A percentile compares a stretch with the other conserved stretches of the same genome.
These are phyloP conservation scores for Diaporthe helianthi DNA, from an alignment of 2,329 filamentous ascomycete species.

Conservation along the genomic window DNA sequence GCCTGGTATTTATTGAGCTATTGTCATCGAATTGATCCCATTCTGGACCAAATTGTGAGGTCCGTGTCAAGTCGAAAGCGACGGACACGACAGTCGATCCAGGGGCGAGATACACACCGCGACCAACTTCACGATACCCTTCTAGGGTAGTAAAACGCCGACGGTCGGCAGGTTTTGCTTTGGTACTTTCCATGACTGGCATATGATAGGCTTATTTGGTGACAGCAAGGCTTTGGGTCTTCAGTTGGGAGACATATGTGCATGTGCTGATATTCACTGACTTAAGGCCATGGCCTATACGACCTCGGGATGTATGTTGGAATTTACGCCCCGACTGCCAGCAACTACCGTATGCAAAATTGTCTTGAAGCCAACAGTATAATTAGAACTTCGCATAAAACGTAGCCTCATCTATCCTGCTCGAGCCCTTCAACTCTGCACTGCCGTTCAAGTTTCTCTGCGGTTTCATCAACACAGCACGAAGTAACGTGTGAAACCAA, in stretches of 20 bases:
- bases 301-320: background rate
- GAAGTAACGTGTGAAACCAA: background rate
- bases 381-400: slow-evolving; percentile 1
- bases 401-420: background rate
- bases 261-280: background rate
- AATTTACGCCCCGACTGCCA: background rate
- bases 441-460: background rate
- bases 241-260: background rate
- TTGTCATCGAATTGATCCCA: background rate
- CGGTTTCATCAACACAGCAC: background rate
- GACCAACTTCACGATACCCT: slow-evolving; percentile 11
- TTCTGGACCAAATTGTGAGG: background rate
- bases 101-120: background rate
- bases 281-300: background rate
- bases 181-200: background rate
- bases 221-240: background rate
- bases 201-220: background rate
- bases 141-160: slow-evolving; percentile 26
- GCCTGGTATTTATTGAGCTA: background rate
- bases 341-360: too few relatives aligned
- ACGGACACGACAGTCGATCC: slow-evolving; percentile 8
- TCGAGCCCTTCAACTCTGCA: background rate
- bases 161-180: background rate
- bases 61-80: background rate
- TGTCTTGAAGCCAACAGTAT: background rate